Evolutionary conservation across 2,329 filamentous ascomycete genomes (phyloP).

Genomic region (Aspergillus bombycis): DNA sequence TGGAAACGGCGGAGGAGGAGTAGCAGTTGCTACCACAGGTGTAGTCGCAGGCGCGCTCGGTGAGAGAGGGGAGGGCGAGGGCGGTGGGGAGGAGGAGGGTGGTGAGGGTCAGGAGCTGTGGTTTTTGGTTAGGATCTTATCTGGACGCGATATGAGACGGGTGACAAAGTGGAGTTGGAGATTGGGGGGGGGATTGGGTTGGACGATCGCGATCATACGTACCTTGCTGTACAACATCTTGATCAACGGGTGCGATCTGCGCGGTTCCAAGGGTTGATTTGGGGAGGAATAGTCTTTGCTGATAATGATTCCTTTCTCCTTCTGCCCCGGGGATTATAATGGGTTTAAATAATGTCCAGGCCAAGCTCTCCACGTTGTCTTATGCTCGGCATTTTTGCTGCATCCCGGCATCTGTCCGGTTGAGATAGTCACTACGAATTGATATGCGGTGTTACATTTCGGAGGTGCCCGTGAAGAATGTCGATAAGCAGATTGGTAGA

Average conservation of each 20-base stretch:
- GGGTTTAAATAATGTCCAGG: neutral
- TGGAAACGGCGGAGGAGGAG: constrained; percentile 51
- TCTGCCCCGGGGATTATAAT: neutral
- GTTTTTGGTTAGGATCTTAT: neutral
- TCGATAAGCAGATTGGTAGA: constrained; percentile 14
- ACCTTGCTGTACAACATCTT: constrained; percentile 33
- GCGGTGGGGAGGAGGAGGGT: constrained; percentile 26
- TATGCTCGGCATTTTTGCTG: neutral
- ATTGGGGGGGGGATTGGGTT: neutral
- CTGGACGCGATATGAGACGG: neutral
- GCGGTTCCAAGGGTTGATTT: constrained; percentile 1
- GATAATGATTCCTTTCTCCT: neutral
- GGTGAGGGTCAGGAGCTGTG: constrained; percentile 8
- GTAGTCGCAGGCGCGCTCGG: constrained; percentile 49
- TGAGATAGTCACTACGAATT: neutral
- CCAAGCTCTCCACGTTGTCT: neutral
- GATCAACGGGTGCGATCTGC: neutral
- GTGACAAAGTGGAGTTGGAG: neutral
- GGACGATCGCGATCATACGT: neutral
- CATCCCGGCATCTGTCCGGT: neutral
- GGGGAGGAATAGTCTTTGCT: neutral
- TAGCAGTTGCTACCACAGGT: constrained; percentile 61
- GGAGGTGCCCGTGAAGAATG: constrained; percentile 13
- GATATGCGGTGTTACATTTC: constrained; percentile 16
- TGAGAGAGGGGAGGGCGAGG: constrained; percentile 29